Evolutionary conservation across 2,329 filamentous ascomycete genomes (phyloP), one percentile per base, ranked within the genome.

Genomic region (Pseudogymnoascus sp.): DNA sequence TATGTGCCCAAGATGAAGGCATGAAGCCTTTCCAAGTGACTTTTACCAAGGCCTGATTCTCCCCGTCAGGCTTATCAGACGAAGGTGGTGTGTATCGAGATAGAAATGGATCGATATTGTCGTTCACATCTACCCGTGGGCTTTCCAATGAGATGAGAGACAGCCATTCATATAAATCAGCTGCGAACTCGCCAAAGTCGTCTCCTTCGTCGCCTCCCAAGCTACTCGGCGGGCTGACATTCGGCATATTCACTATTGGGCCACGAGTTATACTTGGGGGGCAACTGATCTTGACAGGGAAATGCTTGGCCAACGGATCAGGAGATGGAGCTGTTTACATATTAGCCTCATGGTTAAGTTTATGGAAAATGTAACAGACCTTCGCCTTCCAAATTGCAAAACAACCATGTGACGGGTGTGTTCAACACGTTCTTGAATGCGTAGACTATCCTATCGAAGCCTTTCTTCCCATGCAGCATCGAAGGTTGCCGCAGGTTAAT

Each of bases 381-480:
- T 64, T 76, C 77, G 67, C 69, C 69, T 59, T 67, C 75, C 40
- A 86, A 72, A 68, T 92, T 87, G 69, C 81, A 87, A 68, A 94
- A 92, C 0, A 97, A 76, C 92, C 93, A 97, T 1, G 83, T 83
- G 21, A 87, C 69, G 1, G 87, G 84, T 48, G 80, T 75, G 58
- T 81, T 83, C 21, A 97, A 78, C 21, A 90, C 90, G 65, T 91
- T 90, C 68, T 87, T 87, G 72, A 87, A 91, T 12, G 91, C 90
- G 79, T 89, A 89, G 5, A 87, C 73, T 12, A 96, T 77, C 52
- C 90, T 80, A 65, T 92, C 87, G 69, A 95, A 96, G 0, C 86
- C 88, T 66, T 88, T 92, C 72, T 91, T 94, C 3, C 92, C 92
- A 61, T 86, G 87, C 6, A 90, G 73, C 90, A 96, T 96, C 0